Evolutionary conservation across 208 protist genomes (phyloP).

Genomic region (Leptomonas seymouri): DNA sequence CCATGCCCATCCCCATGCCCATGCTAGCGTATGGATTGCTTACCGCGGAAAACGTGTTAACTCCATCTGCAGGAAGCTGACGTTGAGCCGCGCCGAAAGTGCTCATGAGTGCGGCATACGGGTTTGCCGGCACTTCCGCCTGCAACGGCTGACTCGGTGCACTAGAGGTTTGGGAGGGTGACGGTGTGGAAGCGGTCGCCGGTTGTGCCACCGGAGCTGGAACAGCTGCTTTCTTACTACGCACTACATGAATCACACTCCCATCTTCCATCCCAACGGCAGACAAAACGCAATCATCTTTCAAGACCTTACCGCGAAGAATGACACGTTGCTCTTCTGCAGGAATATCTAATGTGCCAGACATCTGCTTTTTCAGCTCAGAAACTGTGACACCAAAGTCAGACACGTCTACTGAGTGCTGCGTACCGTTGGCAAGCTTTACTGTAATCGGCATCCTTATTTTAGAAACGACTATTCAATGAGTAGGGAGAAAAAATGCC

Average conservation of each 20-base stretch:
- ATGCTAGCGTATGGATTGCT: slow-evolving; percentile 27
- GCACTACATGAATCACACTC: slow-evolving; percentile 86
- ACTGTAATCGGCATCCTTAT: slow-evolving; percentile 68
- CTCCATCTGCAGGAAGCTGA: slow-evolving; percentile 11
- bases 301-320: slow-evolving; percentile 84
- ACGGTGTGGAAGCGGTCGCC: slow-evolving; percentile 15
- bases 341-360: slow-evolving; percentile 60
- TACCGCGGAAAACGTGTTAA: slow-evolving; percentile 8
- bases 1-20: slow-evolving; percentile 28
- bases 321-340: slow-evolving; percentile 85
- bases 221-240: slow-evolving; percentile 55
- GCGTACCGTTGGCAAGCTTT: slow-evolving; percentile 80
- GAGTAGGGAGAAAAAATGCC: neutral
- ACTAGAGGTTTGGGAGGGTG: slow-evolving; percentile 13
- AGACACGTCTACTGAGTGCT: slow-evolving; percentile 71
- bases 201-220: no score
- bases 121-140: slow-evolving; percentile 40
- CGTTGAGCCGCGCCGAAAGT: slow-evolving; percentile 33
- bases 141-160: slow-evolving; percentile 9
- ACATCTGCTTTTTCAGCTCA: slow-evolving; percentile 69
- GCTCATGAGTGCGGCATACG: slow-evolving; percentile 71
- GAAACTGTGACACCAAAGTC: slow-evolving; percentile 75
- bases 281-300: slow-evolving; percentile 78
- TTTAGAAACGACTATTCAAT: no score
- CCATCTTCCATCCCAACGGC: slow-evolving; percentile 78